Evolutionary conservation across 2,329 filamentous ascomycete species (phyloP).

Genomic region (Chalara sp.): DNA sequence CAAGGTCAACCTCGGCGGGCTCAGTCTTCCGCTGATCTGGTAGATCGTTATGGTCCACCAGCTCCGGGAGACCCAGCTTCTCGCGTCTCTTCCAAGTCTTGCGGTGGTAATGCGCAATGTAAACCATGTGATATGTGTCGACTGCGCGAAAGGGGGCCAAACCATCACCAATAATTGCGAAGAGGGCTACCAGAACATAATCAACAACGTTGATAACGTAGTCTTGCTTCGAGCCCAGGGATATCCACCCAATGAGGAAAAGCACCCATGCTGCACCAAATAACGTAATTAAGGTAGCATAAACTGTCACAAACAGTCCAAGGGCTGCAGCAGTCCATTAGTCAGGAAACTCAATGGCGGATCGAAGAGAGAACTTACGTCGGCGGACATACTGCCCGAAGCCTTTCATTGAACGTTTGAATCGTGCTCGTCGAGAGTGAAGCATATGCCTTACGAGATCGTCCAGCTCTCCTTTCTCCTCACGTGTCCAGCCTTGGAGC

Average conservation of each 20-base stretch:
- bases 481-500: constrained; percentile 67
- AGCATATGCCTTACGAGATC: constrained; percentile 85
- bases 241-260: constrained; percentile 86
- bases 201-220: constrained; percentile 66
- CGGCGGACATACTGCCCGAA: constrained; percentile 72
- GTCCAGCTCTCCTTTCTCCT: constrained; percentile 70
- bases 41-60: constrained; percentile 47
- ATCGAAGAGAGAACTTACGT: constrained; percentile 38
- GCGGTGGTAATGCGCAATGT: constrained; percentile 60
- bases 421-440: constrained; percentile 70
- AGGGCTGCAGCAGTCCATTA: constrained; percentile 41
- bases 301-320: constrained; percentile 75
- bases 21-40: constrained; percentile 37
- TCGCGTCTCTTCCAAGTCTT: constrained; percentile 43
- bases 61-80: constrained; percentile 52
- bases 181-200: constrained; percentile 61
- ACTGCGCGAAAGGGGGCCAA: constrained; percentile 68
- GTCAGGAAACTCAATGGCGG: background rate
- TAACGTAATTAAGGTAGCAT: constrained; percentile 75
- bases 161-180: constrained; percentile 63
- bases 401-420: constrained; percentile 71
- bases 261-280: constrained; percentile 84
- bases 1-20: constrained; percentile 34
- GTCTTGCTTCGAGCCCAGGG: constrained; percentile 63
- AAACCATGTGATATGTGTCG: constrained; percentile 84